phyloP scores from a whole-genome alignment of 169 alveolate species.

The Sarcocystis neurona region DNA sequence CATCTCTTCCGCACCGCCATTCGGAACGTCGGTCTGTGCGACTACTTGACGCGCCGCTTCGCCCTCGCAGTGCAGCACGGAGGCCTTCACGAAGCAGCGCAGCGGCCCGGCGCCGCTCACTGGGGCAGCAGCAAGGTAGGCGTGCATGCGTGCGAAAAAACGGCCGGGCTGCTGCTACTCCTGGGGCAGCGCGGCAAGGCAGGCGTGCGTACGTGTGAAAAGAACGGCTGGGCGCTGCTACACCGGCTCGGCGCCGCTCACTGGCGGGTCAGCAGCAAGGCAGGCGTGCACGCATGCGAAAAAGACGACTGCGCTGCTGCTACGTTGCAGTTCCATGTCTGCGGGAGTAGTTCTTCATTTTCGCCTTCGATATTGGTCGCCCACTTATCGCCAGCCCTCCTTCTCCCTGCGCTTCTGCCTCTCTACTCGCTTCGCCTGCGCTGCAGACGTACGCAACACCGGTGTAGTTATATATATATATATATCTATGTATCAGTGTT shows the following conservation, averaged over 20 bases:
- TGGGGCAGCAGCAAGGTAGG: constrained; percentile 66
- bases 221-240: no score
- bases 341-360: no score
- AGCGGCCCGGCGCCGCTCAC: constrained; percentile 28
- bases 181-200: neutral
- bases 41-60: constrained; percentile 58
- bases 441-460: no score
- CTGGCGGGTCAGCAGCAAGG: constrained; percentile 58
- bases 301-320: no score
- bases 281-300: neutral
- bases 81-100: constrained; percentile 37
- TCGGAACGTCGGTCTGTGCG: constrained; percentile 73
- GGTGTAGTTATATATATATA: no score
- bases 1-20: constrained; percentile 48
- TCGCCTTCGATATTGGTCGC: no score
- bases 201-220: neutral
- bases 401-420: no score
- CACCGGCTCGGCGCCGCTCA: constrained; percentile 32
- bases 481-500: no score
- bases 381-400: no score
- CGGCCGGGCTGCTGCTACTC: neutral
- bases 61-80: constrained; percentile 34
- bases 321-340: no score
- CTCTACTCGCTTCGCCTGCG: no score
- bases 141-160: neutral